Evolutionary conservation across 129 eudicot species (phyloP).

Genomic region (Pulicaria dysenterica): DNA sequence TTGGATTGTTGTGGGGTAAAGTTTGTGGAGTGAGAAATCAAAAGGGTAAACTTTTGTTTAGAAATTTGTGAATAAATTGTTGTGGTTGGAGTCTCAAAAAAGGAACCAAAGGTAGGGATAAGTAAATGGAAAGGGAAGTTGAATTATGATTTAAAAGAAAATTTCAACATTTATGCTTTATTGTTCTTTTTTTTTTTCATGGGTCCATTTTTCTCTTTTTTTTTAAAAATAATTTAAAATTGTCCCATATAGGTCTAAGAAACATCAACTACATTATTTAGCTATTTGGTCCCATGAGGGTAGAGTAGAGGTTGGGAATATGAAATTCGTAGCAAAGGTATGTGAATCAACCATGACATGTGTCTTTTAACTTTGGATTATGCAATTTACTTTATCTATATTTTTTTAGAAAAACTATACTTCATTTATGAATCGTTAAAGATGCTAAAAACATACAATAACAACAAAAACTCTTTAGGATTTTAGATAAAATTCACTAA

Average conservation of each 20-base stretch:
- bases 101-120: conserved; percentile 38
- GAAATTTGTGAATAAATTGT: conserved; percentile 26
- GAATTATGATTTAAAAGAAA: conserved; percentile 31
- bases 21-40: conserved; percentile 22
- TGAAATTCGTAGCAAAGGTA: too few species aligned
- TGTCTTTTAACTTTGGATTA: too few species aligned
- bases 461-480: conserved; percentile 3
- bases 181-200: conserved; percentile 25
- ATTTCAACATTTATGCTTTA: conserved; percentile 32
- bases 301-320: too few species aligned
- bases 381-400: too few species aligned
- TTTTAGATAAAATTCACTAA: neutral
- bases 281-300: neutral
- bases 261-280: conserved; percentile 22
- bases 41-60: conserved; percentile 18
- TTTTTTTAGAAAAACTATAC: too few species aligned
- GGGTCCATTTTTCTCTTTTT: conserved; percentile 36
- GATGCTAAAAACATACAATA: conserved; percentile 2
- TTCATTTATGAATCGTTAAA: conserved; percentile 10
- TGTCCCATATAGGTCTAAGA: conserved; percentile 24
- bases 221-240: neutral
- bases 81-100: conserved; percentile 38
- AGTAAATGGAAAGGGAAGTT: conserved; percentile 42
- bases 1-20: conserved; percentile 21
- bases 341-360: too few species aligned